phyloP scores from a whole-genome alignment of 2,329 filamentous ascomycete species.

The Diaporthe sp. region DNA sequence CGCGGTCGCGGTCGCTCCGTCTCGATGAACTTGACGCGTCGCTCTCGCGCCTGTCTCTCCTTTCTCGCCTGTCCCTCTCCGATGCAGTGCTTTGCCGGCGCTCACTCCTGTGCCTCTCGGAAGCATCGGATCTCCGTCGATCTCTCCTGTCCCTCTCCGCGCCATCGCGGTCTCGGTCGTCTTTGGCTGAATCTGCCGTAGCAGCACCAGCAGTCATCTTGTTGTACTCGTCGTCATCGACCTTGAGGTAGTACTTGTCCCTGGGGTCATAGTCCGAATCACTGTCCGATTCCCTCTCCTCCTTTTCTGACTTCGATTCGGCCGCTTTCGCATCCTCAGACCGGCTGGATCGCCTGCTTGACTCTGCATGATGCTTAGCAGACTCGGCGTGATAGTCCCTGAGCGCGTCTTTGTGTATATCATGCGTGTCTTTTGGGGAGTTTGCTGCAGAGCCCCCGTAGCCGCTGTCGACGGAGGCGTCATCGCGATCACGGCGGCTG shows the following conservation, averaged over 20 bases:
- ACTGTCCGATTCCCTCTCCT: slow-evolving; percentile 7
- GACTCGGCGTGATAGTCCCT: slow-evolving; percentile 11
- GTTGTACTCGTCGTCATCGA: slow-evolving; percentile 36
- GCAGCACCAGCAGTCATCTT: slow-evolving; percentile 29
- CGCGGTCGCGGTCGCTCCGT: slow-evolving; percentile 19
- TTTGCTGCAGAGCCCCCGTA: slow-evolving; percentile 38
- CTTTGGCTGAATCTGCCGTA: not conserved
- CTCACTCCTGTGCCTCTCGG: not conserved
- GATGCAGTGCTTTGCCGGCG: slow-evolving; percentile 1
- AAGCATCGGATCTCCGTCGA: not conserved
- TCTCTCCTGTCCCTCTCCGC: not conserved
- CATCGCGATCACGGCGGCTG: slow-evolving; percentile 4
- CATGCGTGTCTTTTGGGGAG: slow-evolving; percentile 26
- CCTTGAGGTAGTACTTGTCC: slow-evolving; percentile 37
- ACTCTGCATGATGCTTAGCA: slow-evolving; percentile 3
- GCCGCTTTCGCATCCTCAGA: not conserved
- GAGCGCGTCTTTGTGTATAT: not conserved
- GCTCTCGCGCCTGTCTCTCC: slow-evolving; percentile 1
- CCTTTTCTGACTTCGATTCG: not conserved
- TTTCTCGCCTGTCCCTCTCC: not conserved
- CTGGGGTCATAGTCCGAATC: slow-evolving; percentile 40
- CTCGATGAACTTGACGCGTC: not conserved
- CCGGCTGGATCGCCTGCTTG: slow-evolving; percentile 12
- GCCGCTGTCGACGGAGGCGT: slow-evolving; percentile 39
- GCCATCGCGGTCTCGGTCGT: not conserved